Evolutionary conservation across 176 grass and related monocot species (phyloP), one percentile per base, ranked within the genome.

Genomic region (Oryza punctata): DNA sequence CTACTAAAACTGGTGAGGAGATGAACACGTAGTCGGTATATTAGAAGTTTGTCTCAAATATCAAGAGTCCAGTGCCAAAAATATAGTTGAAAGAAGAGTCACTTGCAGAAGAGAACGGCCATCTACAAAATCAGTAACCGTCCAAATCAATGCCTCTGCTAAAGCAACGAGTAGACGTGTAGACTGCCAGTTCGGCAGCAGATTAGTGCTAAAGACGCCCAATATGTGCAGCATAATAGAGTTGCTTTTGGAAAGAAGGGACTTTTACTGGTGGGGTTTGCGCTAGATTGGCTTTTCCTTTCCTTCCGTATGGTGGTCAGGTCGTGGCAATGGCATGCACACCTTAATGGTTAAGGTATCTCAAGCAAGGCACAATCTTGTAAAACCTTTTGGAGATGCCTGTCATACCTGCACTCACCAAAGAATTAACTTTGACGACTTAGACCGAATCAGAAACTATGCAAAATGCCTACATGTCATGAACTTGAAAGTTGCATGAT

Each of bases 321-420:
- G 44, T 85, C 38, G 80, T 87, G 26, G 73, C 73, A 76, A 76
- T 49, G 79, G 50, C 77, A 43, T 63, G 41, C 37, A 65, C 63
- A 75, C 75, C 89, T 87, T 90, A 84, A 63, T 70, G 84, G 84
- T 83, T 90, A 87, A 84, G 84, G 79, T 79, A 90, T 87, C 80
- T 86, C 79, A 44, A 23, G 41, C 77, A 76, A 76, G 63, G 38
- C 15, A 61, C n/a, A 75, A 63, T 76, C 74, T 72, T 70, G 65
- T 25, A 72, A 72, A 79, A 11, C 32, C 79, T 84, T 83, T 87
- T 74, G 29, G 80, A 79, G 69, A 59, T 26, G 61, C 63, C 35
- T 24, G 74, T 16, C 40, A 16, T 61, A 3, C 57, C 57, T 24
- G n/a, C 57, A 24, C n/a, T 61, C 2, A 61, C 21, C 57, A n/a